Conservation (phyloP, 306 rosid genomes). For the Trichosanthes cucumerina region DNA sequence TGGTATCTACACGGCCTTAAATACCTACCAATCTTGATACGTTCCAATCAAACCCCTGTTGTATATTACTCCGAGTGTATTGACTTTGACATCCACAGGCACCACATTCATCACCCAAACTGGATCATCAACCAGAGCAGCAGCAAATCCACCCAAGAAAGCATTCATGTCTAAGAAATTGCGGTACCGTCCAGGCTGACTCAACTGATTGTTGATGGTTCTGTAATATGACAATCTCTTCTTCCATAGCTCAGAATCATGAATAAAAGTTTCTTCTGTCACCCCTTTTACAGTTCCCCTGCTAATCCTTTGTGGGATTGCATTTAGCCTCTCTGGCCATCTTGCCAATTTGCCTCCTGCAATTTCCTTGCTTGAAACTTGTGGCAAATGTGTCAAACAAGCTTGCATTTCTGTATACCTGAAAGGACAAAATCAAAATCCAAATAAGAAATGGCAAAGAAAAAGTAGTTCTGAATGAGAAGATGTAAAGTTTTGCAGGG, state of each 20-base stretch:
- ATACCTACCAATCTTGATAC: constrained; percentile 60
- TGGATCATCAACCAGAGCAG: constrained; percentile 45
- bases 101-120: constrained; percentile 92
- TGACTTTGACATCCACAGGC: constrained; percentile 43
- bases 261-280: constrained; percentile 26
- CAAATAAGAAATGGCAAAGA: neutral
- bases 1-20: neutral
- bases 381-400: constrained; percentile 62
- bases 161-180: constrained; percentile 84
- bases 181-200: constrained; percentile 53
- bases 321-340: constrained; percentile 59
- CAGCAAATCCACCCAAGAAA: constrained; percentile 72
- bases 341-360: constrained; percentile 54
- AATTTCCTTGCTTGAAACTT: constrained; percentile 42
- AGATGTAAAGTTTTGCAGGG: neutral
- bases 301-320: constrained; percentile 59
- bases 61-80: constrained; percentile 64
- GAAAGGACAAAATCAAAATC: neutral
- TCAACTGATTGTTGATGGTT: constrained; percentile 37
- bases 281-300: constrained; percentile 45
- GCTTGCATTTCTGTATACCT: constrained; percentile 69
- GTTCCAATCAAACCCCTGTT: constrained; percentile 75
- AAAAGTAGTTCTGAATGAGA: neutral
- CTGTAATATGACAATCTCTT: constrained; percentile 52
- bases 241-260: constrained; percentile 49